These are phyloP conservation scores for Magnusiomyces suaveolens DNA, from an alignment of 1,139 yeast genomes.

Conservation along the genomic window DNA sequence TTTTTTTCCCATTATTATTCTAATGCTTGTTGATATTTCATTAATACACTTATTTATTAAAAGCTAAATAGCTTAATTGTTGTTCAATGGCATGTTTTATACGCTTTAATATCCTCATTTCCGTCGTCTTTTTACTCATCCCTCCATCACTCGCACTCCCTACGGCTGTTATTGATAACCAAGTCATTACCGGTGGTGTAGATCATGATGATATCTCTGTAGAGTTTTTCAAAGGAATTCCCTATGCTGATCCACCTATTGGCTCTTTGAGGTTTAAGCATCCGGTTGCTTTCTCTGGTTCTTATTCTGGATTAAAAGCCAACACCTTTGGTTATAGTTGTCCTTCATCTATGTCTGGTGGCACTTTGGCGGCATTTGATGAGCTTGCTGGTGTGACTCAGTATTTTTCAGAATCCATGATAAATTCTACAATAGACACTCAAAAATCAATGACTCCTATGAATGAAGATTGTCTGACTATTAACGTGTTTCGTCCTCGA, in stretches of 20 bases:
- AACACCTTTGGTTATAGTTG: slow-evolving; percentile 14
- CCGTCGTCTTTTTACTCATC: neutral
- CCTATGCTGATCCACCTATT: slow-evolving; percentile 25
- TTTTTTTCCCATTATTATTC: neutral
- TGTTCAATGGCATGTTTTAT: neutral
- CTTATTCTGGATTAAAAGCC: slow-evolving; percentile 9
- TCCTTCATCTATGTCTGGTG: slow-evolving; percentile 6
- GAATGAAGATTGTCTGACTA: slow-evolving; percentile 21
- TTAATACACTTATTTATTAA: too few species aligned
- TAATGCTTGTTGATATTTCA: too few species aligned
- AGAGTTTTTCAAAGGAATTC: slow-evolving; percentile 24
- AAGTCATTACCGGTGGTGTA: slow-evolving; percentile 4
- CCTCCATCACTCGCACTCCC: neutral
- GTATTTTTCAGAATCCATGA: neutral
- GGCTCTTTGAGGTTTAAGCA: slow-evolving; percentile 21
- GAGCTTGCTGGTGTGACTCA: neutral
- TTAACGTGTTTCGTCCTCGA: slow-evolving; percentile 20
- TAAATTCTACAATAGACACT: neutral
- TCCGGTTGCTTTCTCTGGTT: slow-evolving; percentile 6
- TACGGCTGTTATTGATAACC: neutral
- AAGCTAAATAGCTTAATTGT: too few species aligned
- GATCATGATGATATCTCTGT: slow-evolving; percentile 6
- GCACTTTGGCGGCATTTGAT: slow-evolving; percentile 1
- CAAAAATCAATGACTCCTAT: neutral
- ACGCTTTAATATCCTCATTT: neutral